These are phyloP conservation scores for Actinidia chinensis DNA, from an alignment of 179 eudicot genomes.

Conservation along the genomic window DNA sequence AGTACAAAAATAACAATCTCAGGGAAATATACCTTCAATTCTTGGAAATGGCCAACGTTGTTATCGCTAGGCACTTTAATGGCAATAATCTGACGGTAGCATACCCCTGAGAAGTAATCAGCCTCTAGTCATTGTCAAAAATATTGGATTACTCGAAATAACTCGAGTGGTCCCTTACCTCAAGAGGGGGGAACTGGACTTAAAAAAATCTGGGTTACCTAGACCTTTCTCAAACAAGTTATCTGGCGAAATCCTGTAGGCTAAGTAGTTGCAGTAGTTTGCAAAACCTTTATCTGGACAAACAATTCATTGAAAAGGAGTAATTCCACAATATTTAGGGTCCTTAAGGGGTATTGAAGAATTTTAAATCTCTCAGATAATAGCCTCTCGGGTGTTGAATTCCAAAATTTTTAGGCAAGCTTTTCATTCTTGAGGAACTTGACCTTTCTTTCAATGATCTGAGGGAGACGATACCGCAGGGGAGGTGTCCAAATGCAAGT, in stretches of 20 bases:
- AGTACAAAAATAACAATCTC: too few relatives aligned
- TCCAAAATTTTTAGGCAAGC: conserved; percentile 19
- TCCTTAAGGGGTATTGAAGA: conserved; percentile 4
- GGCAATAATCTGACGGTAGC: conserved; percentile 17
- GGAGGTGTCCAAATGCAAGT: conserved; percentile 15
- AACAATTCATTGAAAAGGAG: background rate
- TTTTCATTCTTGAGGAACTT: conserved; percentile 11
- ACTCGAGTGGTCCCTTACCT: background rate
- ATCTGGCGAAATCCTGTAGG: conserved; percentile 27
- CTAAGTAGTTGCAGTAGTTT: too few relatives aligned
- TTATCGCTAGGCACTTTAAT: conserved; percentile 1
- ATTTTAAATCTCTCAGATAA: conserved; percentile 21
- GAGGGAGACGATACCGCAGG: conserved; percentile 15
- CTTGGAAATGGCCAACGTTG: conserved; percentile 10
- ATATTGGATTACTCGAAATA: background rate
- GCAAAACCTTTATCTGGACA: too few relatives aligned
- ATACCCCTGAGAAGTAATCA: conserved; percentile 16
- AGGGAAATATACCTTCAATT: conserved; percentile 16
- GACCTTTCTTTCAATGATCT: conserved; percentile 19
- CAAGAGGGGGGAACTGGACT: background rate
- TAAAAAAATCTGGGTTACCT: background rate
- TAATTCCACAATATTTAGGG: conserved; percentile 10
- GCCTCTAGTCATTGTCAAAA: conserved; percentile 16
- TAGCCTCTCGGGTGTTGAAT: conserved; percentile 13
- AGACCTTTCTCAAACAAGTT: conserved; percentile 11